A percentile compares a stretch with the other conserved stretches of the same genome.
Conservation (phyloP, 2,329 filamentous ascomycete genomes). For the Aspergillus sojae region DNA sequence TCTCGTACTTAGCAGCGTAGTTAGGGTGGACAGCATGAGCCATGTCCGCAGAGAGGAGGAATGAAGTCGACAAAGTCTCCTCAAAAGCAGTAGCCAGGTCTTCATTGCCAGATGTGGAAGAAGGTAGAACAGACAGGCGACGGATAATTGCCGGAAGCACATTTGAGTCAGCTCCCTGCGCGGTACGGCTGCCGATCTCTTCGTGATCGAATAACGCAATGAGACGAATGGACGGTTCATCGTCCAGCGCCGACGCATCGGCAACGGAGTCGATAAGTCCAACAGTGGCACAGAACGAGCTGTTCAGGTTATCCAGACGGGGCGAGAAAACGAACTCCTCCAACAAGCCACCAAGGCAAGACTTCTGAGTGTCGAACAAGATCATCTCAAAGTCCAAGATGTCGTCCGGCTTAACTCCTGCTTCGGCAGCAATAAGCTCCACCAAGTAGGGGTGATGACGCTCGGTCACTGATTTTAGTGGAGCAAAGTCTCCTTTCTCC, state of each 20-base stretch:
- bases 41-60: constrained; percentile 97
- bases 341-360: constrained; percentile 83
- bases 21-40: constrained; percentile 96
- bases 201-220: constrained; percentile 96
- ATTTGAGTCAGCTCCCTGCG: constrained; percentile 92
- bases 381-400: constrained; percentile 93
- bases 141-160: constrained; percentile 84
- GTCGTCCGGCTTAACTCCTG: constrained; percentile 68
- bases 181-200: constrained; percentile 89
- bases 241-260: constrained; percentile 65
- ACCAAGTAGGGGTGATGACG: constrained; percentile 89
- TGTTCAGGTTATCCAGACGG: constrained; percentile 93
- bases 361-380: constrained; percentile 94
- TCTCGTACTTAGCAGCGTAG: constrained; percentile 88
- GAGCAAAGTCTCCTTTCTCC: constrained; percentile 65
- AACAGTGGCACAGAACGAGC: constrained; percentile 90
- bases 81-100: constrained; percentile 83
- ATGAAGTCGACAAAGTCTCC: constrained; percentile 86
- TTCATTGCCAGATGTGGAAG: constrained; percentile 58
- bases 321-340: constrained; percentile 96
- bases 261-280: constrained; percentile 80
- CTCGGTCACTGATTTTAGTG: constrained; percentile 74
- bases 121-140: constrained; percentile 78
- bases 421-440: constrained; percentile 79
- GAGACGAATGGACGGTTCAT: constrained; percentile 83